Evolutionary conservation across 805 yeast species (phyloP).

Genomic region (Wickerhamomyces bovis): DNA sequence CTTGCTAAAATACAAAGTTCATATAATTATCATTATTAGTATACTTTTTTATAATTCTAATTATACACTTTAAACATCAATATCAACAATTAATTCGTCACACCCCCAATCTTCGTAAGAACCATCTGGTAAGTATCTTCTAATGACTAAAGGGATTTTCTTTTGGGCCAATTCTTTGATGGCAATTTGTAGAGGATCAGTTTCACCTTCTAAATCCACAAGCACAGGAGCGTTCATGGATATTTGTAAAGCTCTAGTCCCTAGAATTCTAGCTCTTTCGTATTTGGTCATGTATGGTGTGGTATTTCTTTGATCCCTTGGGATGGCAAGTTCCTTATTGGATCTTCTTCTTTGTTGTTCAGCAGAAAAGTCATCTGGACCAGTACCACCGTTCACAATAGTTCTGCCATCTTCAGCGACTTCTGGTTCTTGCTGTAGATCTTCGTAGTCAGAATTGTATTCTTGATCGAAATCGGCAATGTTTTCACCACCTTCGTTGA

Average conservation of each 20-base stretch:
- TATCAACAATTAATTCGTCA: conserved; percentile 91
- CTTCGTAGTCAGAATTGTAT: conserved; percentile 72
- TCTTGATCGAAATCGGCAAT: conserved; percentile 82
- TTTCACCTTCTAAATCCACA: conserved; percentile 97
- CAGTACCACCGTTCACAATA: conserved; percentile 64
- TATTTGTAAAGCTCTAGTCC: conserved; percentile 95
- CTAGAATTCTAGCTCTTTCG: conserved; percentile 95
- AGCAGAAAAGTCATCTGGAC: conserved; percentile 45
- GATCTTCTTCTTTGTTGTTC: conserved; percentile 50
- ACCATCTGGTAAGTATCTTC: conserved; percentile 96
- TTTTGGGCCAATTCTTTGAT: conserved; percentile 93
- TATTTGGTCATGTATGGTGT: conserved; percentile 99
- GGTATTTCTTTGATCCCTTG: conserved; percentile 83
- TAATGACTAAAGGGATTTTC: conserved; percentile 89
- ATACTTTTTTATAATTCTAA: background rate
- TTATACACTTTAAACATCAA: conserved; percentile 24
- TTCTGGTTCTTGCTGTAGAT: conserved; percentile 28
- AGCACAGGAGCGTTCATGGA: conserved; percentile 98
- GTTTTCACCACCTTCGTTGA: conserved; percentile 65
- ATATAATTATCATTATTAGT: background rate
- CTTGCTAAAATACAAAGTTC: background rate
- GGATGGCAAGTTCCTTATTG: conserved; percentile 75
- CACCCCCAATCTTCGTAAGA: conserved; percentile 98
- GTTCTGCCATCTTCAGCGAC: conserved; percentile 62
- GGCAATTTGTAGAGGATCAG: conserved; percentile 97